phyloP scores from a whole-genome alignment of 257 asterid genomes.

The Primulina eburnea region DNA sequence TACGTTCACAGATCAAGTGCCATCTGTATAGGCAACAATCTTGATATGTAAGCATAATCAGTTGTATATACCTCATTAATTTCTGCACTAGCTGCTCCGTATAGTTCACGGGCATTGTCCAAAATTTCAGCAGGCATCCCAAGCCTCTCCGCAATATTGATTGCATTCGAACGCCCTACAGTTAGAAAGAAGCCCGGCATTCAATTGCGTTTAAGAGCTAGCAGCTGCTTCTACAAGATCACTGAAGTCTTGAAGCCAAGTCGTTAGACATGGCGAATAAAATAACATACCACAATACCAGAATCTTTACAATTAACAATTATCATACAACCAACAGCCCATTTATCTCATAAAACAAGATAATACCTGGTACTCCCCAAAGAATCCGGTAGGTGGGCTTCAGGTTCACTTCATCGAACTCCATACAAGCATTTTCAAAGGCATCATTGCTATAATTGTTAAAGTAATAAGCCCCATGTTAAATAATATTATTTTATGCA shows the following conservation, averaged over 20 bases:
- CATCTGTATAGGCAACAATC: slow-evolving; percentile 17
- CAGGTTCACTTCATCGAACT: slow-evolving; percentile 87
- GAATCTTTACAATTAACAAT: neutral
- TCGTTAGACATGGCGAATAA: neutral
- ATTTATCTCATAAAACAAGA: slow-evolving; percentile 17
- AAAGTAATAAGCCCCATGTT: slow-evolving; percentile 28
- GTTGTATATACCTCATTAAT: slow-evolving; percentile 71
- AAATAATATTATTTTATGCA: slow-evolving; percentile 21
- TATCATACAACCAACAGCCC: slow-evolving; percentile 6
- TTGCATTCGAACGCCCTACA: slow-evolving; percentile 96
- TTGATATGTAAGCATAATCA: slow-evolving; percentile 20
- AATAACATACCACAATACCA: slow-evolving; percentile 1
- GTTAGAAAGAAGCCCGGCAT: slow-evolving; percentile 11
- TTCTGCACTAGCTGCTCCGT: slow-evolving; percentile 92
- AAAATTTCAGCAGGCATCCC: slow-evolving; percentile 70
- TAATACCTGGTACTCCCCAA: slow-evolving; percentile 96
- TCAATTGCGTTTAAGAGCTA: neutral
- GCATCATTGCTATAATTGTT: slow-evolving; percentile 63
- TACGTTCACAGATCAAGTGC: slow-evolving; percentile 15
- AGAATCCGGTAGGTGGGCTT: slow-evolving; percentile 93
- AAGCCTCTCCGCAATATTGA: slow-evolving; percentile 87
- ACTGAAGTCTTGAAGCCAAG: neutral
- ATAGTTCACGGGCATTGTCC: slow-evolving; percentile 73
- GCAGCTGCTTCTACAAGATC: slow-evolving; percentile 13
- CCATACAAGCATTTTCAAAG: slow-evolving; percentile 98